Conservation (phyloP, 192 early-diverging fungal species). For the Endogone sp. region DNA sequence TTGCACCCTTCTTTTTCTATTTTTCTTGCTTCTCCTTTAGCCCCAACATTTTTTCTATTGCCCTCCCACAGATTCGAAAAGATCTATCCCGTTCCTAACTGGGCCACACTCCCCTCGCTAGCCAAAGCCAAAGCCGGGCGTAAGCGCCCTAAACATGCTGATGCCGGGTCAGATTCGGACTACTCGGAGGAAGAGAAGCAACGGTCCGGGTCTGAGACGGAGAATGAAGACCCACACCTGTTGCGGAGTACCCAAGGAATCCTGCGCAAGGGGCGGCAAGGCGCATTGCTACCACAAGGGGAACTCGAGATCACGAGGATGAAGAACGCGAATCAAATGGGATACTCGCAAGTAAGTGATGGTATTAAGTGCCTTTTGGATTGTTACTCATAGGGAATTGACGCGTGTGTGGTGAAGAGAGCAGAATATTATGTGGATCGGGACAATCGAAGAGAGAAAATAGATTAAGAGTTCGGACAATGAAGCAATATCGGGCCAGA, state of each 20-base stretch:
- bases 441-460: too few relatives aligned
- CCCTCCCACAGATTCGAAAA: slow-evolving; percentile 64
- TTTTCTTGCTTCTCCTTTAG: background rate
- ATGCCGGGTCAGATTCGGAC: slow-evolving; percentile 32
- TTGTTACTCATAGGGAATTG: background rate
- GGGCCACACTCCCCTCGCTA: slow-evolving; percentile 69
- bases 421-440: too few relatives aligned
- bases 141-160: slow-evolving; percentile 15
- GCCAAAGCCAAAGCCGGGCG: slow-evolving; percentile 22
- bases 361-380: slow-evolving; percentile 1
- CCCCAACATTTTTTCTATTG: background rate
- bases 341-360: slow-evolving; percentile 51
- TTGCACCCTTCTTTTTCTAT: background rate
- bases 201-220: slow-evolving; percentile 31
- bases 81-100: slow-evolving; percentile 80
- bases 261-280: slow-evolving; percentile 23
- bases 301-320: slow-evolving; percentile 59
- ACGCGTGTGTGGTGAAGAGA: too few relatives aligned
- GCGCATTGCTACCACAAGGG: slow-evolving; percentile 41
- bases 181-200: slow-evolving; percentile 40
- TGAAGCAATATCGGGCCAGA: too few relatives aligned
- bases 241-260: slow-evolving; percentile 40
- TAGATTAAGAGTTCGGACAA: too few relatives aligned
- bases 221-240: slow-evolving; percentile 39
- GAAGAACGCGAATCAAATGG: slow-evolving; percentile 75